Conservation (phyloP, 441 rosid species). For the Populus hybrid region DNA sequence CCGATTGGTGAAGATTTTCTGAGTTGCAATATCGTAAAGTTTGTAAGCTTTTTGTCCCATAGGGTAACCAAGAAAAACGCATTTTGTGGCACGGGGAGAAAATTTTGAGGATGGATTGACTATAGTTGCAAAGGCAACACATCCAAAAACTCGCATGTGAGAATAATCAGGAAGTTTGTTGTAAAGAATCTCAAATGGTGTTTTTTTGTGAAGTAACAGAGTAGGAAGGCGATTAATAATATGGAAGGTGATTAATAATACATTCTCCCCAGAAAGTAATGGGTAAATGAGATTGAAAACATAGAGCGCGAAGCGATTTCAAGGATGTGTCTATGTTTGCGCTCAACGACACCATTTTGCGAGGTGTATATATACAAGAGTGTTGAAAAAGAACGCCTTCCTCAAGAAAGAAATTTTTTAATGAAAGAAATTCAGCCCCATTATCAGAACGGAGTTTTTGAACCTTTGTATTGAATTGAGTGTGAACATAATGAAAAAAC, state of each 20-base stretch:
- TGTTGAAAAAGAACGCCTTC: neutral
- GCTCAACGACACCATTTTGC: too few species aligned
- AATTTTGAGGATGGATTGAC: neutral
- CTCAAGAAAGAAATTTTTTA: rapidly evolving
- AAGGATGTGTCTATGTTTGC: neutral
- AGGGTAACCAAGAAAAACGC: too few species aligned
- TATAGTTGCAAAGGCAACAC: neutral
- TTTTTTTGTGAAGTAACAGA: too few species aligned
- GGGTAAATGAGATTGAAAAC: neutral
- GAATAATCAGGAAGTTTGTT: rapidly evolving
- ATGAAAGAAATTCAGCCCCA: neutral
- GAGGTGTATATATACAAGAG: neutral
- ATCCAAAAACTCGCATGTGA: too few species aligned
- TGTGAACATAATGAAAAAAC: too few species aligned
- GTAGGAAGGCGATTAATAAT: neutral
- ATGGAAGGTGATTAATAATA: rapidly evolving
- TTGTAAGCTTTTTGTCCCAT: neutral
- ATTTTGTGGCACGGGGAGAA: neutral
- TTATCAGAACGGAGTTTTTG: too few species aligned
- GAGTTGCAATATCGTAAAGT: neutral
- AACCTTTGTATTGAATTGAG: neutral
- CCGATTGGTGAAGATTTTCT: too few species aligned
- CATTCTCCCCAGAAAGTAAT: neutral
- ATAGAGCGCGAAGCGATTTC: rapidly evolving
- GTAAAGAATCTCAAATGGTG: neutral